phyloP scores from a whole-genome alignment of 805 yeast species.

The Groenewaldozyma salmanticensis region DNA sequence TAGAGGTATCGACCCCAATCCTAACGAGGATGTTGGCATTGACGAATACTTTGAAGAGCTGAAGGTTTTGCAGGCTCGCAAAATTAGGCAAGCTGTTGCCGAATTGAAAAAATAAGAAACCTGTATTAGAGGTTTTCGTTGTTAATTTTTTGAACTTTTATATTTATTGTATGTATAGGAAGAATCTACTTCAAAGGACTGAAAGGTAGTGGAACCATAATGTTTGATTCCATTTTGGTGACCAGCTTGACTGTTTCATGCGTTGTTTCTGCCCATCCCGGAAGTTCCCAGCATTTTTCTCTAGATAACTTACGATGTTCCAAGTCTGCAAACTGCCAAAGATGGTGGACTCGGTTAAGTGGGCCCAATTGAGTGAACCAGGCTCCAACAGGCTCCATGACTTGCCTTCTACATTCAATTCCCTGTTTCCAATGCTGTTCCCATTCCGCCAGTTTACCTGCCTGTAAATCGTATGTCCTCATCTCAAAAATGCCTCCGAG shows the following conservation, averaged over 20 bases:
- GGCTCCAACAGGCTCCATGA: constrained; percentile 39
- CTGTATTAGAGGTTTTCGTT: constrained; percentile 3
- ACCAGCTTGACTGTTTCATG: constrained; percentile 34
- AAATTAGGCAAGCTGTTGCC: background rate
- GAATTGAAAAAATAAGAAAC: background rate
- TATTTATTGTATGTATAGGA: background rate
- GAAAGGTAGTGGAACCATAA: constrained; percentile 32
- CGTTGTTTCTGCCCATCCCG: constrained; percentile 38
- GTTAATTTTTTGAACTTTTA: background rate
- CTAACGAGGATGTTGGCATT: constrained; percentile 7
- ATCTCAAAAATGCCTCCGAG: constrained; percentile 36
- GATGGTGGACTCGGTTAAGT: constrained; percentile 33
- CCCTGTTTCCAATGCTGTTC: constrained; percentile 34
- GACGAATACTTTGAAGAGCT: constrained; percentile 11
- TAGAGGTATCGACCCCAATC: constrained; percentile 16
- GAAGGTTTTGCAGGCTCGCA: background rate
- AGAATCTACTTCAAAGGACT: constrained; percentile 27
- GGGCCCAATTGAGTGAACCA: constrained; percentile 34
- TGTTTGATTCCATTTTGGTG: constrained; percentile 29
- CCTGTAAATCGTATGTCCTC: constrained; percentile 30
- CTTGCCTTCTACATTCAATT: constrained; percentile 33
- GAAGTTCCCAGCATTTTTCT: constrained; percentile 35
- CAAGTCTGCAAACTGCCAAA: constrained; percentile 37
- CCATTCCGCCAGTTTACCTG: constrained; percentile 36
- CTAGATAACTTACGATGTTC: constrained; percentile 33